Base-by-base conservation (phyloP, 2,329 filamentous ascomycete genomes). In the Herpotrichia juniperi region DNA sequence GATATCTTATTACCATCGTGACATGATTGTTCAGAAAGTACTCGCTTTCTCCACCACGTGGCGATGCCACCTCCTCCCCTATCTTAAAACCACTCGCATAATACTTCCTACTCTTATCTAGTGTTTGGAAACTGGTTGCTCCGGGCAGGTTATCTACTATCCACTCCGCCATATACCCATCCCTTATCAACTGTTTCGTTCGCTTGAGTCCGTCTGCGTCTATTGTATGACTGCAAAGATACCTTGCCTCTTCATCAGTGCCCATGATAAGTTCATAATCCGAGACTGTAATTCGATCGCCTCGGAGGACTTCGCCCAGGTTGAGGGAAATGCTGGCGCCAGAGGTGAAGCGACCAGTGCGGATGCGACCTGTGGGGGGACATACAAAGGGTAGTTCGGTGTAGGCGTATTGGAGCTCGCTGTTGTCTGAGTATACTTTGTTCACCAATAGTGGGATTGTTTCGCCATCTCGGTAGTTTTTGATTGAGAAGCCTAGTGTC, bases 81-180 rank as follows among this genome's bases (percentile, higher is more conserved):
- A 96, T 80, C 75, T 94, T 96, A 81, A 96, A 96, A 1, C 92
- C 92, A 1, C 91, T 87, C 11, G 91, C 89, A 71, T 96, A 96
- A 78, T 96, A 96, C 73, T 93, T 96, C 64, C 86, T 83, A 42
- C 83, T 86, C 76, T 91, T 91, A 73, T 96, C 91, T 30, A 90
- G 88, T 0, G 90, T 93, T 24, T 94, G 88, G 67, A 96, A 96
- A 71, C 88, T 93, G 8, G 91, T 96, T 30, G 91, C 91, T 6
- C 91, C 91, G 1, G 92, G 91, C 9, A 96, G 80, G 65, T 96
- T 96, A 73, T 96, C 91, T 58, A 94, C 89, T 61, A 96, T 96
- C 92, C 91, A 96, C 74, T 96, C 91, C 1, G 87, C 87, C n/a
- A 94, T 86, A 71, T 94, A 96, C 30, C 89, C 90, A 47, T 92